Conservation (phyloP, 257 asterid species). For the Jacaranda copaia region DNA sequence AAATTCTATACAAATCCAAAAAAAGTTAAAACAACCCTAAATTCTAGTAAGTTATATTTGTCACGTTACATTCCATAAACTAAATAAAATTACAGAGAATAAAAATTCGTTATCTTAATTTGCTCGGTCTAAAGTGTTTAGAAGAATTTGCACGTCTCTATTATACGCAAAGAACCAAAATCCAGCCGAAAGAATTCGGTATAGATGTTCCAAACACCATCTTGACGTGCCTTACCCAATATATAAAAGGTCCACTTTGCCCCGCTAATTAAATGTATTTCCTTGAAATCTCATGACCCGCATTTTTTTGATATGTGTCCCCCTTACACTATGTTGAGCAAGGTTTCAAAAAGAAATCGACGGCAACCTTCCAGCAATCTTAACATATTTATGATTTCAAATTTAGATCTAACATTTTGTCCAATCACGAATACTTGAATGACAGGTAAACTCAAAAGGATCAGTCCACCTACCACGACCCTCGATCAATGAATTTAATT, state of each 20-base stretch:
- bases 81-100: not conserved
- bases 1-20: not conserved
- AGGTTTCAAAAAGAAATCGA: no score
- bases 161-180: not conserved
- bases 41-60: not conserved
- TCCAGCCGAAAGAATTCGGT: not conserved
- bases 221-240: not conserved
- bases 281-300: no score
- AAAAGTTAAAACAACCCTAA: not conserved
- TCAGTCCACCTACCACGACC: no score
- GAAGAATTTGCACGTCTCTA: slow-evolving; percentile 33
- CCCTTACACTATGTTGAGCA: no score
- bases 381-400: no score
- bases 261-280: no score
- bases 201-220: not conserved
- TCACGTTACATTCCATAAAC: not conserved
- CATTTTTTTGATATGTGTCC: no score
- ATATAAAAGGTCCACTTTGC: no score
- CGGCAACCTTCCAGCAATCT: no score
- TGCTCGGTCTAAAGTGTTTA: slow-evolving; percentile 1
- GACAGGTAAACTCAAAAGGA: no score
- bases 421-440: no score
- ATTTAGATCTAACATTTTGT: no score
- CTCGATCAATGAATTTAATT: not conserved
- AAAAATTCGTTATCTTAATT: not conserved